Evolutionary conservation across 176 grass and related monocot species (phyloP).

Genomic region (Zea luxurians): DNA sequence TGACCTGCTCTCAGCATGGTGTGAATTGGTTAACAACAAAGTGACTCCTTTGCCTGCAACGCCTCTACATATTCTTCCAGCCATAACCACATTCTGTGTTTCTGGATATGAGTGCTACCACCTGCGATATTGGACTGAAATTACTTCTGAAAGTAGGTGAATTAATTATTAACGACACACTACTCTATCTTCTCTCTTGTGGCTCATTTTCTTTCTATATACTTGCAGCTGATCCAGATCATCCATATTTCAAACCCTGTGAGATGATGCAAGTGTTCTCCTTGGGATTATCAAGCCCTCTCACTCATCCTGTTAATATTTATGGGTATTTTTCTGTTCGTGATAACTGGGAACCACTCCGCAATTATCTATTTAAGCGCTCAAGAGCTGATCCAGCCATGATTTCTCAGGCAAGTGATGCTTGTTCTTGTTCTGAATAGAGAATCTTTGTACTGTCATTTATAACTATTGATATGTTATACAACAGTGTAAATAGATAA

Average conservation of each 20-base stretch:
- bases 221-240: not conserved
- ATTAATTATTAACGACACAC: no score
- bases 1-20: not conserved
- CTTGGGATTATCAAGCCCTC: not conserved
- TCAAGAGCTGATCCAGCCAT: slow-evolving; percentile 8
- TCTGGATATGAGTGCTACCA: not conserved
- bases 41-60: not conserved
- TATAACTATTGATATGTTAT: no score
- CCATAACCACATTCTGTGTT: not conserved
- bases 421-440: not conserved
- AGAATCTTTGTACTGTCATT: no score
- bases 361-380: slow-evolving; percentile 4
- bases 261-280: slow-evolving; percentile 15
- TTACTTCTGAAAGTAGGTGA: not conserved
- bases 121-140: not conserved
- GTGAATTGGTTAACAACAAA: not conserved
- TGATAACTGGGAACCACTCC: not conserved
- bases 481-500: no score
- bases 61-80: not conserved
- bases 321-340: not conserved
- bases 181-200: not conserved
- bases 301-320: not conserved
- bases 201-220: not conserved
- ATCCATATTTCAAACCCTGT: not conserved
- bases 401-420: not conserved